Percentiles rank a stretch among this genome's conserved stretches.
Evolutionary conservation across 2,329 filamentous ascomycete genomes (phyloP).

Genomic region (Sporothrix dimorphospora): DNA sequence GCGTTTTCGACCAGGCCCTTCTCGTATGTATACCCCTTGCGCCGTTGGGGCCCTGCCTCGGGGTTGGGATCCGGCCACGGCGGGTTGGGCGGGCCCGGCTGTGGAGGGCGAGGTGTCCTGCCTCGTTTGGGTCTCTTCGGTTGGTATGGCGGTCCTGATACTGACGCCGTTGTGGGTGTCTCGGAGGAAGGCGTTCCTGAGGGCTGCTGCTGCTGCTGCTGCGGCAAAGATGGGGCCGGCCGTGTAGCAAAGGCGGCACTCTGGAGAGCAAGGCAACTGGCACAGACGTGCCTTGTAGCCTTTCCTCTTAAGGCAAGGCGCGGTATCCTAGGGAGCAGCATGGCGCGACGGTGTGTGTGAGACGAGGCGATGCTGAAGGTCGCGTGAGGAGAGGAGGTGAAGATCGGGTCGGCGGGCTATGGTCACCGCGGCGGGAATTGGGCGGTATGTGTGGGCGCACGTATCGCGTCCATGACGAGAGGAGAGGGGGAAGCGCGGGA

Average conservation of each 20-base stretch:
- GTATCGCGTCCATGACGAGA: background rate
- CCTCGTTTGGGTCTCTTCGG: background rate
- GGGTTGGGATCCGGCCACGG: conserved; percentile 21
- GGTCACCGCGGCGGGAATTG: background rate
- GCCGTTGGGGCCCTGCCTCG: background rate
- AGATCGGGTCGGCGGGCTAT: background rate
- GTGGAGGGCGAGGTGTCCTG: background rate
- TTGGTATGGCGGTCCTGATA: background rate
- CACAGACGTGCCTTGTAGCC: background rate
- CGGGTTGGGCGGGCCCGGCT: conserved; percentile 23
- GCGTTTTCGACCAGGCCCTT: background rate
- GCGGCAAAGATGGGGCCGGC: background rate
- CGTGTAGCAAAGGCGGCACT: background rate
- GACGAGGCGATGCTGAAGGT: background rate
- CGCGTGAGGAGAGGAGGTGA: background rate
- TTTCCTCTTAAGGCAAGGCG: background rate
- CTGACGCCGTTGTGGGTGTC: background rate
- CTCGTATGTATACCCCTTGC: background rate
- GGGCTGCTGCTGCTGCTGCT: too few species aligned
- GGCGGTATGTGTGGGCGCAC: background rate
- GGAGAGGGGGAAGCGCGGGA: background rate
- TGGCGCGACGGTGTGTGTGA: background rate
- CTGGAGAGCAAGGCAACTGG: background rate
- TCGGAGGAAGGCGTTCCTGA: background rate
- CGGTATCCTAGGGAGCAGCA: background rate